Conservation (phyloP, 768 basidiomycete genomes). For the Russula lepida region DNA sequence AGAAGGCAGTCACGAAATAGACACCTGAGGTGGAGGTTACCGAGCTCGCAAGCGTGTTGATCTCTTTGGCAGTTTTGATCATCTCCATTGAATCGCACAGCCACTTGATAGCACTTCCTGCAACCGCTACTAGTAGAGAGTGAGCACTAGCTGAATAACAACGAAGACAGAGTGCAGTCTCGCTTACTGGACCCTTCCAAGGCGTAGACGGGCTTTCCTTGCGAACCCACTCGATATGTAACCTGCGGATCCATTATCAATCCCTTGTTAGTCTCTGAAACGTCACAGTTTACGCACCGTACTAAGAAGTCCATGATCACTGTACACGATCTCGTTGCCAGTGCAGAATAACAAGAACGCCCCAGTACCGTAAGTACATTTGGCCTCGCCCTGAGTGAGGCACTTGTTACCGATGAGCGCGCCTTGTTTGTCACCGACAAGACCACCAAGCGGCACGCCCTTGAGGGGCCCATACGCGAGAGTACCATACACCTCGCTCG, state of each 20-base stretch:
- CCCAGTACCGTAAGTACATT: constrained; percentile 97
- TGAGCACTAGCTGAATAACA: neutral
- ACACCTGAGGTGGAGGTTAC: too few relatives aligned
- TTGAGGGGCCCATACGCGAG: too few relatives aligned
- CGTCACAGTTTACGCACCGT: constrained; percentile 44
- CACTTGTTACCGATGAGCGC: too few relatives aligned
- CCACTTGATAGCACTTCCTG: too few relatives aligned
- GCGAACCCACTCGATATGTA: constrained; percentile 85
- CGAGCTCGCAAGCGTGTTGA: constrained; percentile 74
- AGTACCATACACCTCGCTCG: too few relatives aligned
- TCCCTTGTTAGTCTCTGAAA: neutral
- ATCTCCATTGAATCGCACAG: constrained; percentile 85
- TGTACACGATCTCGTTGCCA: constrained; percentile 80
- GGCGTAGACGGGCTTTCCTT: constrained; percentile 90
- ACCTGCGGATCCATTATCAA: constrained; percentile 39
- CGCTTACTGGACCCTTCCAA: constrained; percentile 85
- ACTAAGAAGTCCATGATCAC: constrained; percentile 78
- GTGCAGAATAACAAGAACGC: too few relatives aligned
- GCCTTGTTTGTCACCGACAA: too few relatives aligned
- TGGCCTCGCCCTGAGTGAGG: constrained; percentile 79
- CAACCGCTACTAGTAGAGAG: too few relatives aligned
- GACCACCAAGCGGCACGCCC: too few relatives aligned
- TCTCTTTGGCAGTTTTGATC: constrained; percentile 71
- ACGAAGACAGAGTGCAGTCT: constrained; percentile 10
- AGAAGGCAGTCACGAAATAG: too few relatives aligned